Conservation (phyloP, 2,329 filamentous ascomycete species). For the Botrytis fragariae region DNA sequence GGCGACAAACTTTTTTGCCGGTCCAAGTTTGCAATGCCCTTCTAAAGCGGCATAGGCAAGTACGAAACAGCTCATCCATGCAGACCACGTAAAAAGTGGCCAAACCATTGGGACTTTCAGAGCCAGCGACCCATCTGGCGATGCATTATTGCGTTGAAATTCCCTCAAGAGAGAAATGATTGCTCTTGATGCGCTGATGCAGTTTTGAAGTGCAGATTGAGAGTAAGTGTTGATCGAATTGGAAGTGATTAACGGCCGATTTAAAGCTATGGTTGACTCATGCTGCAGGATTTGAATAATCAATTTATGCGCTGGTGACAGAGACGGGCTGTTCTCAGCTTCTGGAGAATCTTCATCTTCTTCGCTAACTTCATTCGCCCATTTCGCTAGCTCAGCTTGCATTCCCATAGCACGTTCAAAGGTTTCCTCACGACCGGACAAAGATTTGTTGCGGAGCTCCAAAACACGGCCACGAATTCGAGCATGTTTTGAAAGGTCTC, state of each 20-base stretch:
- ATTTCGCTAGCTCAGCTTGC: background rate
- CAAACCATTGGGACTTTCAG: background rate
- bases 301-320: background rate
- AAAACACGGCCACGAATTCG: background rate
- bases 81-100: background rate
- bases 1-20: background rate
- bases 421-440: background rate
- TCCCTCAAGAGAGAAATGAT: background rate
- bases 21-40: background rate
- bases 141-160: background rate
- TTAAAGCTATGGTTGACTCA: background rate
- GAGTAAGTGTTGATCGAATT: background rate
- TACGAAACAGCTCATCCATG: background rate
- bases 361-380: background rate
- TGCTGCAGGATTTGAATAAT: background rate
- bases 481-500: background rate
- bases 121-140: background rate
- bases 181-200: background rate
- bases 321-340: background rate
- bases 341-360: background rate
- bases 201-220: background rate
- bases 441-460: background rate
- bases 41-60: background rate
- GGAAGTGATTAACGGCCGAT: background rate
- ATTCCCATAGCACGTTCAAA: background rate